Conservation (phyloP, 306 rosid species). For the Lotus japonicus region DNA sequence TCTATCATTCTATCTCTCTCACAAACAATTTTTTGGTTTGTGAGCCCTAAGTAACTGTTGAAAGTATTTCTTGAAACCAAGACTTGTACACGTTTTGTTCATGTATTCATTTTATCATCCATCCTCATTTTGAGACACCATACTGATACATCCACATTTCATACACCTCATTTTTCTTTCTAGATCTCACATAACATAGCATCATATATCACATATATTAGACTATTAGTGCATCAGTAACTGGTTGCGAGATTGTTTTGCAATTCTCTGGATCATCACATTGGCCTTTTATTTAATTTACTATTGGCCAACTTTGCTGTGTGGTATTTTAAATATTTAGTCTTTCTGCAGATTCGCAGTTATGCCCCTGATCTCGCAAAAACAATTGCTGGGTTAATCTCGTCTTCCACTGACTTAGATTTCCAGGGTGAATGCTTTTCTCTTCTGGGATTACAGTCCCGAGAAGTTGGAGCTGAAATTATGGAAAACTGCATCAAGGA, state of each 20-base stretch:
- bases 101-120: neutral
- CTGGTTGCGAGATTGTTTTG: neutral
- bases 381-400: constrained; percentile 73
- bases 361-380: constrained; percentile 84
- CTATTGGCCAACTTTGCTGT: neutral
- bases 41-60: neutral
- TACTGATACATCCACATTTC: too few species aligned
- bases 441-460: constrained; percentile 68
- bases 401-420: constrained; percentile 57
- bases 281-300: neutral
- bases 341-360: constrained; percentile 52
- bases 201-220: too few species aligned
- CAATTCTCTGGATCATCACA: neutral
- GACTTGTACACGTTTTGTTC: neutral
- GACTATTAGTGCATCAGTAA: neutral
- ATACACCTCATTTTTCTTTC: too few species aligned
- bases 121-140: too few species aligned
- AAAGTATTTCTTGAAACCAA: neutral
- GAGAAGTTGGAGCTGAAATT: constrained; percentile 40
- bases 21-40: neutral
- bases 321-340: neutral
- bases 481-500: constrained; percentile 54
- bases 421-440: constrained; percentile 75
- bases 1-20: neutral
- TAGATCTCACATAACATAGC: too few species aligned